phyloP scores from a whole-genome alignment of 1,284 basidiomycete species.

The Cutaneotrichosporon mucoides region DNA sequence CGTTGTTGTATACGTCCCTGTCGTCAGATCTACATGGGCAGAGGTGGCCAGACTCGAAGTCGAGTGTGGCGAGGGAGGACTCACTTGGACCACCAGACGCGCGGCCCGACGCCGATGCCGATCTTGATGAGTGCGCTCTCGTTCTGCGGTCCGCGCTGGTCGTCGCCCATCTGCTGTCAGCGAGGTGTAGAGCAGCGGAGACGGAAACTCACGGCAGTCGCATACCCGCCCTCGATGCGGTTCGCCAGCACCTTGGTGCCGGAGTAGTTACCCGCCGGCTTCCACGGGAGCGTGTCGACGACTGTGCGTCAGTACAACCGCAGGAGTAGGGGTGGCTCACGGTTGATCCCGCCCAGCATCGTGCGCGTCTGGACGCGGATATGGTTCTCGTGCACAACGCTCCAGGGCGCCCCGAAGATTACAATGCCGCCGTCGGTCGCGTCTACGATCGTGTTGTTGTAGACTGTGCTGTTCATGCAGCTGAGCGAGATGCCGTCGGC shows the following conservation, averaged over 20 bases:
- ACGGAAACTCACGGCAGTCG: not conserved
- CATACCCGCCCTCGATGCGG: conserved; percentile 51
- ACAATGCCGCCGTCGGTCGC: conserved; percentile 75
- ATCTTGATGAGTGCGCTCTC: conserved; percentile 1
- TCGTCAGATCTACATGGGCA: conserved; percentile 37
- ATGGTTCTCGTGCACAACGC: conserved; percentile 67
- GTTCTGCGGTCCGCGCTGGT: not conserved
- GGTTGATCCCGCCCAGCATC: not conserved
- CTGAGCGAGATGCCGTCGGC: conserved; percentile 78
- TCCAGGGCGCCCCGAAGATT: conserved; percentile 73
- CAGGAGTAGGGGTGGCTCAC: not conserved
- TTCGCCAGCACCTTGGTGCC: conserved; percentile 68
- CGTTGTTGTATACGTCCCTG: not conserved
- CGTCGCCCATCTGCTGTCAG: not conserved
- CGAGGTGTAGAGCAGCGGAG: no score
- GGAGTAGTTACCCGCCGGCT: conserved; percentile 60
- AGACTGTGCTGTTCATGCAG: conserved; percentile 56
- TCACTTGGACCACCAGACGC: conserved; percentile 64
- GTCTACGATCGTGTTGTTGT: conserved; percentile 64
- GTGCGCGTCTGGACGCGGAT: conserved; percentile 49
- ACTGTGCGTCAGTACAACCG: conserved; percentile 33
- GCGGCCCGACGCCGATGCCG: conserved; percentile 57
- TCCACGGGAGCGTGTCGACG: conserved; percentile 64
- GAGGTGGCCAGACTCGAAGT: no score
- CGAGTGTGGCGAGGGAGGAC: conserved; percentile 42